A percentile compares a stretch with the other conserved stretches of the same genome.
phyloP scores from a whole-genome alignment of 768 basidiomycete species.

The Phanerochaete carnosa region DNA sequence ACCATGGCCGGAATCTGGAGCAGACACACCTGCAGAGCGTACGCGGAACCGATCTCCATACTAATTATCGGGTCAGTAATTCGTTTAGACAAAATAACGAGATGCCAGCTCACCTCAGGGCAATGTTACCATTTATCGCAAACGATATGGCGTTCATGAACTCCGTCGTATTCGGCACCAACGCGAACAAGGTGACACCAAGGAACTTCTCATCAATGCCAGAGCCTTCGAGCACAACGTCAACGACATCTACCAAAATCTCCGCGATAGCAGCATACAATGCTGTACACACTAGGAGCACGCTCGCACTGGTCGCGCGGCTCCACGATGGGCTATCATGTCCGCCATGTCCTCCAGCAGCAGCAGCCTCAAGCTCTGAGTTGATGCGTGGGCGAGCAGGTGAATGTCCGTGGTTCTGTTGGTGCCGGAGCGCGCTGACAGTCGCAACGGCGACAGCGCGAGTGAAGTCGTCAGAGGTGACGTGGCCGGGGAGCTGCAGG shows the following conservation, averaged over 20 bases:
- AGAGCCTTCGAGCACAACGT: conserved; percentile 85
- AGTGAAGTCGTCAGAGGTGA: conserved; percentile 88
- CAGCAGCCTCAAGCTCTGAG: conserved; percentile 32
- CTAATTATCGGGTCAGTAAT: conserved; percentile 36
- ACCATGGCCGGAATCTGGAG: conserved; percentile 99
- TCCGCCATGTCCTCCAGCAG: conserved; percentile 62
- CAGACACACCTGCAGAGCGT: conserved; percentile 96
- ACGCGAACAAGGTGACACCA: conserved; percentile 92
- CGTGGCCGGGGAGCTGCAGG: conserved; percentile 55
- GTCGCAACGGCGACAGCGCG: conserved; percentile 93
- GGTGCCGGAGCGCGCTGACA: conserved; percentile 84
- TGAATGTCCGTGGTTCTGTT: conserved; percentile 53
- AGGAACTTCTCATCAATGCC: conserved; percentile 98
- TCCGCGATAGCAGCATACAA: conserved; percentile 96
- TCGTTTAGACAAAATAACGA: background rate
- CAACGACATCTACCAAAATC: conserved; percentile 91
- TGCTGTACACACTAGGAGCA: conserved; percentile 84
- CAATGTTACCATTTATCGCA: conserved; percentile 94
- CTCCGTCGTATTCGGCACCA: conserved; percentile 98
- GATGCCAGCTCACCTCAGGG: conserved; percentile 66
- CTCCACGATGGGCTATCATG: conserved; percentile 99
- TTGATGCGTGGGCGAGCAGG: conserved; percentile 45
- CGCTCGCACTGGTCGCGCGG: conserved; percentile 82
- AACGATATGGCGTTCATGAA: conserved; percentile 99
- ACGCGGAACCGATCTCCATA: conserved; percentile 99